phyloP scores from a whole-genome alignment of 2,329 filamentous ascomycete species.

The Laburnicola sp. region DNA sequence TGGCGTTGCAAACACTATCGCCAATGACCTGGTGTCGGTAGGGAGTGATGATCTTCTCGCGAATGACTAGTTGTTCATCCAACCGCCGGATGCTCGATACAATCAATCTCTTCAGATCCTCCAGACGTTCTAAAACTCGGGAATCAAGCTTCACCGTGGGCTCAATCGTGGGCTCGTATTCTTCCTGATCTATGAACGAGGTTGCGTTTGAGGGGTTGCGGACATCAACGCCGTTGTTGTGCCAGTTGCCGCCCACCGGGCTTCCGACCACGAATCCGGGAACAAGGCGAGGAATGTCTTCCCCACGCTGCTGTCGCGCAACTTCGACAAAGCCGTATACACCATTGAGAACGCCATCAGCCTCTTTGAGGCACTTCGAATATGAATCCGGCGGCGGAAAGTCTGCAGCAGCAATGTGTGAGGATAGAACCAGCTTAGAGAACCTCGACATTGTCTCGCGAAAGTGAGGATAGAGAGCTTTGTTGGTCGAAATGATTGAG shows the following conservation, averaged over 20 bases:
- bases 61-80: conserved; percentile 76
- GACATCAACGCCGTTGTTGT: conserved; percentile 64
- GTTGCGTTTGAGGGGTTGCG: conserved; percentile 67
- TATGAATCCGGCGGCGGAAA: conserved; percentile 93
- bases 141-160: conserved; percentile 75
- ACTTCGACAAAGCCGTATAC: conserved; percentile 97
- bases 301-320: conserved; percentile 87
- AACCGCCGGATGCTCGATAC: conserved; percentile 84
- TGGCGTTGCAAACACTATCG: conserved; percentile 78
- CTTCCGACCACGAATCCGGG: conserved; percentile 92
- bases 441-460: conserved; percentile 99
- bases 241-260: conserved; percentile 84
- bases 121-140: conserved; percentile 77
- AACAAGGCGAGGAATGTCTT: conserved; percentile 88
- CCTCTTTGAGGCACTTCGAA: conserved; percentile 93
- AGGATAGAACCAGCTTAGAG: conserved; percentile 97
- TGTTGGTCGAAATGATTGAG: conserved; percentile 99
- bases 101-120: conserved; percentile 82
- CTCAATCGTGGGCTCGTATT: conserved; percentile 72
- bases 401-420: conserved; percentile 94
- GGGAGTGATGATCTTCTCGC: conserved; percentile 80
- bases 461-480: conserved; percentile 94
- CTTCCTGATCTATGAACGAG: conserved; percentile 82
- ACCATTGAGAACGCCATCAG: conserved; percentile 91
- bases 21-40: conserved; percentile 78